A percentile compares a stretch with the other conserved stretches of the same genome.
phyloP scores from a whole-genome alignment of 805 yeast genomes.

The Wickerhamomyces chambardii region DNA sequence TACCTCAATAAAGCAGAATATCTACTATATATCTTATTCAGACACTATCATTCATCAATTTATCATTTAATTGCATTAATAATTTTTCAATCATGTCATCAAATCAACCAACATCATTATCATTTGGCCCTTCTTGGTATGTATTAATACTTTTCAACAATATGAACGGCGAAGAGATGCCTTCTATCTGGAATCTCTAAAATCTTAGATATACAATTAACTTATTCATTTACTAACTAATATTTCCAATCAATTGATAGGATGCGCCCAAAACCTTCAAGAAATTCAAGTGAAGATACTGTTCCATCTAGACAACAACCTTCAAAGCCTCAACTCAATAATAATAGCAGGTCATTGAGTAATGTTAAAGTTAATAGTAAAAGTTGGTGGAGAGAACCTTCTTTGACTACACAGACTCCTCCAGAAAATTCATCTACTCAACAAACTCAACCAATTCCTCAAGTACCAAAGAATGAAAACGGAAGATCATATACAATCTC shows the following conservation, averaged over 20 bases:
- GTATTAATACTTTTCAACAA: background rate
- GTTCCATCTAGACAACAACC: background rate
- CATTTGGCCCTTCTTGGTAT: constrained; percentile 23
- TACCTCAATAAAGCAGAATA: no score
- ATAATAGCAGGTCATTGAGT: background rate
- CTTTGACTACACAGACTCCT: constrained; percentile 3
- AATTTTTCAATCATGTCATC: constrained; percentile 12
- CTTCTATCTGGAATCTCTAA: no score
- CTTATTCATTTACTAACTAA: constrained; percentile 5
- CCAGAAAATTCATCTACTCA: constrained; percentile 4
- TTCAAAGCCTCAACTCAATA: background rate
- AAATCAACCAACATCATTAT: constrained; percentile 17
- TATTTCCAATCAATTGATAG: constrained; percentile 4
- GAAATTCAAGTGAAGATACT: constrained; percentile 4
- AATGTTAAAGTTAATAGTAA: background rate
- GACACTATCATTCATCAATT: no score
- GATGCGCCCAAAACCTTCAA: constrained; percentile 23
- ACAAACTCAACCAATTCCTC: constrained; percentile 1
- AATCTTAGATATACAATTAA: background rate
- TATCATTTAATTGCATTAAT: background rate
- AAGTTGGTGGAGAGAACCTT: background rate
- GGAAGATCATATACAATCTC: constrained; percentile 33
- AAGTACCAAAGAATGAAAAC: background rate
- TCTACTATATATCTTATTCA: no score
- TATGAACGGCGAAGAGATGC: no score